phyloP scores from a whole-genome alignment of 1,284 basidiomycete species.

The Golubevia sp. region DNA sequence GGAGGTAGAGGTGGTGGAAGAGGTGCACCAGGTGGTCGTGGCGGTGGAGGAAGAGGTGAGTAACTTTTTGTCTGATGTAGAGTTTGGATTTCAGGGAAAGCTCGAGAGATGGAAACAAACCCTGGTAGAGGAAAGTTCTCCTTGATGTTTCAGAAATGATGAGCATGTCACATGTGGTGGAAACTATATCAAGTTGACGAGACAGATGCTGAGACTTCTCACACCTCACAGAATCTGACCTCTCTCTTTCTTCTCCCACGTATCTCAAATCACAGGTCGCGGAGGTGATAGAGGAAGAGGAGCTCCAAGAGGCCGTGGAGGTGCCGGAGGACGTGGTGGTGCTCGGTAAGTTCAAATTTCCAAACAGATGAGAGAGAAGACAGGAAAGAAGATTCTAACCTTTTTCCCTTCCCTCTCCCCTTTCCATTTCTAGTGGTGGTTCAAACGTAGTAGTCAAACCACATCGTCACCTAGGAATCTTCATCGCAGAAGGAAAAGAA shows the following conservation, averaged over 20 bases:
- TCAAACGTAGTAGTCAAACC: conserved; percentile 83
- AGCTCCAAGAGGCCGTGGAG: conserved; percentile 41
- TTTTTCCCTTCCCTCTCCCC: background rate
- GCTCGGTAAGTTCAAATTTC: too few relatives aligned
- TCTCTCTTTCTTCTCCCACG: too few relatives aligned
- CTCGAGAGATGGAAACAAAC: conserved; percentile 14
- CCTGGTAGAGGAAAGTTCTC: background rate
- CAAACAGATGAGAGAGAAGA: conserved; percentile 61
- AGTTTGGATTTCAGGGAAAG: background rate
- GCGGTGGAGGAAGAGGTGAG: conserved; percentile 38
- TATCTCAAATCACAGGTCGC: too few relatives aligned
- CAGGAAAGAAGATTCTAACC: conserved; percentile 63
- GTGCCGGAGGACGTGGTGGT: conserved; percentile 62
- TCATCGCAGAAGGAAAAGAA: conserved; percentile 73
- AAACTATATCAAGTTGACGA: too few relatives aligned
- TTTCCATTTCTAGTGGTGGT: conserved; percentile 68
- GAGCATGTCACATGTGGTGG: conserved; percentile 8
- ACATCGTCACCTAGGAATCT: conserved; percentile 87
- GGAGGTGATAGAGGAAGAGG: conserved; percentile 59
- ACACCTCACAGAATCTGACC: too few relatives aligned
- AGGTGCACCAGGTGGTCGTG: conserved; percentile 31
- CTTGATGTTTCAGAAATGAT: background rate
- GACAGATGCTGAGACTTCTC: too few relatives aligned
- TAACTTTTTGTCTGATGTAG: background rate
- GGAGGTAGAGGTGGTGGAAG: conserved; percentile 60